These are phyloP conservation scores for Heterobasidion annosum DNA, from an alignment of 1,284 basidiomycete species.

Conservation along the genomic window DNA sequence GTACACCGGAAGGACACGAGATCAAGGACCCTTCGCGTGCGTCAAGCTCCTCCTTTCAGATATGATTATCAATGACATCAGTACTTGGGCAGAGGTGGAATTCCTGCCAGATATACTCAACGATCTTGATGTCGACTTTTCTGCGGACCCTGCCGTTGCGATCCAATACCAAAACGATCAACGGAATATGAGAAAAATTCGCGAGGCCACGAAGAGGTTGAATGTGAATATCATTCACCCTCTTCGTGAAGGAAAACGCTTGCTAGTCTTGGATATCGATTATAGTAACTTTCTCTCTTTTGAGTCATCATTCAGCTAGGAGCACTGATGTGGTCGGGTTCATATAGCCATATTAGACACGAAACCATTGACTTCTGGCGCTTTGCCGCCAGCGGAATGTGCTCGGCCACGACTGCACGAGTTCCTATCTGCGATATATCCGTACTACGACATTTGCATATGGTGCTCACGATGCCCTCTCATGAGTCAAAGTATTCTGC, in stretches of 20 bases:
- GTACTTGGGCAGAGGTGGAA: constrained; percentile 33
- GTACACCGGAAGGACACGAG: constrained; percentile 76
- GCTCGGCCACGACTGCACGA: constrained; percentile 79
- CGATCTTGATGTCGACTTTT: constrained; percentile 74
- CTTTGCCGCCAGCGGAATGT: constrained; percentile 71
- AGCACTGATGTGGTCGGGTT: background rate
- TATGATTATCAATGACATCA: constrained; percentile 7
- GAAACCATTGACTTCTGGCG: constrained; percentile 70
- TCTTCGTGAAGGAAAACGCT: constrained; percentile 65
- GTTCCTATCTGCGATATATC: constrained; percentile 73
- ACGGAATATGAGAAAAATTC: constrained; percentile 71
- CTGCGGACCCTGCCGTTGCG: constrained; percentile 48
- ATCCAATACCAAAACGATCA: constrained; percentile 59
- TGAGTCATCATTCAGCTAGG: background rate
- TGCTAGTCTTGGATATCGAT: constrained; percentile 84
- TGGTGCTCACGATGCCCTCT: constrained; percentile 36
- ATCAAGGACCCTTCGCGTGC: constrained; percentile 66
- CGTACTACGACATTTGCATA: constrained; percentile 79
- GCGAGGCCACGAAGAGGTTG: constrained; percentile 60
- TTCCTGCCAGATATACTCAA: constrained; percentile 68
- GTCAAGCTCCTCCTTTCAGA: constrained; percentile 8
- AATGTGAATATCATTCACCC: constrained; percentile 71
- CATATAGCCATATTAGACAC: constrained; percentile 68
- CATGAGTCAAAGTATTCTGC: background rate
- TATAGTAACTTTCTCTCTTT: constrained; percentile 47